Evolutionary conservation across 441 rosid genomes (phyloP).

Genomic region (Pelargonium fulgidum): DNA sequence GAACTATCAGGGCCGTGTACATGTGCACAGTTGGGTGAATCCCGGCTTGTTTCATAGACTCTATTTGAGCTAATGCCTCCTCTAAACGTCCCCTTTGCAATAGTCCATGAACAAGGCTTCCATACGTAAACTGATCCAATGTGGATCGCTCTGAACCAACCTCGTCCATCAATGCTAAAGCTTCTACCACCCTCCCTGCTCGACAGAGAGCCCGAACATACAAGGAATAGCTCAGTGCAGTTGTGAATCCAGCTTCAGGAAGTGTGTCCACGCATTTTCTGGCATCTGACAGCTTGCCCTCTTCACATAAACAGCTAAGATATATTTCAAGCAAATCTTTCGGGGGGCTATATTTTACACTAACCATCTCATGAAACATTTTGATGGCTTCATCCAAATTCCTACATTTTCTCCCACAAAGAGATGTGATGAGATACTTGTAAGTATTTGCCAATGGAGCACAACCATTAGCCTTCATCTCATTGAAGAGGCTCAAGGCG

Average conservation of each 20-base stretch:
- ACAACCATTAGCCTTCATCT: slow-evolving; percentile 55
- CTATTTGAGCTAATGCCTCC: slow-evolving; percentile 57
- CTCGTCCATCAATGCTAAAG: slow-evolving; percentile 36
- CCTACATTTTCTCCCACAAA: slow-evolving; percentile 63
- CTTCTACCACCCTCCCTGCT: slow-evolving; percentile 60
- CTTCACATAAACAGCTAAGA: slow-evolving; percentile 62
- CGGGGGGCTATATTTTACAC: slow-evolving; percentile 44
- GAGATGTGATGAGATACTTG: slow-evolving; percentile 60
- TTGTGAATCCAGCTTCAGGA: slow-evolving; percentile 44
- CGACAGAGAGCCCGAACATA: slow-evolving; percentile 74
- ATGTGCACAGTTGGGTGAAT: slow-evolving; percentile 52
- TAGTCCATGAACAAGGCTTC: slow-evolving; percentile 59
- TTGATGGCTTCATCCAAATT: slow-evolving; percentile 54
- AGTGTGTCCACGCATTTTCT: slow-evolving; percentile 43
- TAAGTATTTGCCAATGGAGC: slow-evolving; percentile 49
- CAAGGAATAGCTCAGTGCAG: slow-evolving; percentile 45
- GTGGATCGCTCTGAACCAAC: slow-evolving; percentile 33
- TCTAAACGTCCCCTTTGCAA: slow-evolving; percentile 43
- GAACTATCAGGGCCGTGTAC: slow-evolving; percentile 59
- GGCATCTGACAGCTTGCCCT: slow-evolving; percentile 40
- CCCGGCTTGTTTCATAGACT: slow-evolving; percentile 53
- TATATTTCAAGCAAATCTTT: slow-evolving; percentile 54
- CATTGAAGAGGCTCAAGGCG: slow-evolving; percentile 50
- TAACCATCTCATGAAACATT: slow-evolving; percentile 64
- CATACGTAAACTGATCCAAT: slow-evolving; percentile 44